Evolutionary conservation across 495 filamentous ascomycete genomes (phyloP).

Genomic region (Aspergillus incahuasiensis): DNA sequence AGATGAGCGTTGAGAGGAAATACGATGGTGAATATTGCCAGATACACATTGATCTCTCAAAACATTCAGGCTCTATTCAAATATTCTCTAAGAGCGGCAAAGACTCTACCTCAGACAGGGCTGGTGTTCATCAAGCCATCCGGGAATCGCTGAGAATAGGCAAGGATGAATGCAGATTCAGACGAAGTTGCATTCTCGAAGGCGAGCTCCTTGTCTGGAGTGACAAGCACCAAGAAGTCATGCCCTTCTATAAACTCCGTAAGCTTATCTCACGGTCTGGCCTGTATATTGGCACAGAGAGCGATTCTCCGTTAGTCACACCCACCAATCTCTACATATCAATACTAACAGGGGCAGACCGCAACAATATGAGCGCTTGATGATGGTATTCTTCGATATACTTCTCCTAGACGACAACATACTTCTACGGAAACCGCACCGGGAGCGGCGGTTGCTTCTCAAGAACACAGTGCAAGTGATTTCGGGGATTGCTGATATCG

Average conservation of each 20-base stretch:
- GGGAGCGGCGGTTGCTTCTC: conserved; percentile 55
- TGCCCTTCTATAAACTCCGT: conserved; percentile 74
- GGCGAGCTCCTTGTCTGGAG: conserved; percentile 78
- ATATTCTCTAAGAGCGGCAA: conserved; percentile 92
- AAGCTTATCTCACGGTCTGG: conserved; percentile 76
- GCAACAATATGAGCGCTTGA: conserved; percentile 68
- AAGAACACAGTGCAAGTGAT: conserved; percentile 52
- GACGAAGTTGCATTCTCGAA: conserved; percentile 66
- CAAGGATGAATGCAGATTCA: conserved; percentile 50
- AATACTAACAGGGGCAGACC: conserved; percentile 37
- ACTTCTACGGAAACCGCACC: conserved; percentile 56
- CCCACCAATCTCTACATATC: not conserved
- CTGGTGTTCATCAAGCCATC: conserved; percentile 49
- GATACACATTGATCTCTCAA: conserved; percentile 70
- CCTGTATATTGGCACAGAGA: conserved; percentile 57
- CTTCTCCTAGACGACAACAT: conserved; percentile 66
- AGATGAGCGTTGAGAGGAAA: conserved; percentile 74
- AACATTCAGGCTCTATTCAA: conserved; percentile 52
- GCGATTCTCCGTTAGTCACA: conserved; percentile 62
- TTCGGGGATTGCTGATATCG: conserved; percentile 55
- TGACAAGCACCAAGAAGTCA: conserved; percentile 54
- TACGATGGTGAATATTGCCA: conserved; percentile 89
- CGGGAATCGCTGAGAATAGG: conserved; percentile 56
- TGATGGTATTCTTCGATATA: conserved; percentile 80
- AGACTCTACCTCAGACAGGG: conserved; percentile 71